phyloP scores from a whole-genome alignment of 1,139 yeast species.

The Nematodospora anomalae region DNA sequence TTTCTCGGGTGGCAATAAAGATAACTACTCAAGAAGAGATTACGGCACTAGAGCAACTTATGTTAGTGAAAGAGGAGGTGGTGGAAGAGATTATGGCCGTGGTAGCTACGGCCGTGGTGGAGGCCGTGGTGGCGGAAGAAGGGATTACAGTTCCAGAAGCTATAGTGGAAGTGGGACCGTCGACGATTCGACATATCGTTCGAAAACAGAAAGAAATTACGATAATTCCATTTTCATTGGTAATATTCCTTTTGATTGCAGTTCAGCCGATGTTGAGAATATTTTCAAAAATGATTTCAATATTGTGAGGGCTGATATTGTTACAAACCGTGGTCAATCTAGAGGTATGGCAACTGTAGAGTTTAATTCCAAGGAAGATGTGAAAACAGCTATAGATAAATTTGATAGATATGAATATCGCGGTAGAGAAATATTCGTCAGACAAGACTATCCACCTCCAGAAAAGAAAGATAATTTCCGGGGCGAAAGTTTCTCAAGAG shows the following conservation, averaged over 20 bases:
- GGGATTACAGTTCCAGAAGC: constrained; percentile 25
- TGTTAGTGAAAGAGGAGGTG: constrained; percentile 14
- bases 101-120: constrained; percentile 13
- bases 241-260: constrained; percentile 66
- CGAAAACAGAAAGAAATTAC: constrained; percentile 61
- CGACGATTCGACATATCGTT: constrained; percentile 31
- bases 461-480: constrained; percentile 29
- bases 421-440: constrained; percentile 85
- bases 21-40: constrained; percentile 20
- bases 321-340: constrained; percentile 79
- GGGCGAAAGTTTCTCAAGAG: constrained; percentile 15
- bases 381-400: constrained; percentile 68
- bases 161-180: constrained; percentile 24
- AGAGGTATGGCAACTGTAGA: constrained; percentile 95
- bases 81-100: constrained; percentile 4
- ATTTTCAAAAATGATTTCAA: constrained; percentile 64
- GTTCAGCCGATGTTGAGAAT: constrained; percentile 58
- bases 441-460: constrained; percentile 88
- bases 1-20: constrained; percentile 12
- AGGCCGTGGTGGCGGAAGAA: constrained; percentile 20
- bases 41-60: constrained; percentile 15
- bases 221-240: constrained; percentile 72
- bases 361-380: constrained; percentile 66
- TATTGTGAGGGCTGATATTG: constrained; percentile 83
- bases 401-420: constrained; percentile 65